Percentiles rank a stretch among this genome's conserved stretches.
Evolutionary conservation across 2,329 filamentous ascomycete species (phyloP).

Genomic region (Colletotrichum plurivorum): DNA sequence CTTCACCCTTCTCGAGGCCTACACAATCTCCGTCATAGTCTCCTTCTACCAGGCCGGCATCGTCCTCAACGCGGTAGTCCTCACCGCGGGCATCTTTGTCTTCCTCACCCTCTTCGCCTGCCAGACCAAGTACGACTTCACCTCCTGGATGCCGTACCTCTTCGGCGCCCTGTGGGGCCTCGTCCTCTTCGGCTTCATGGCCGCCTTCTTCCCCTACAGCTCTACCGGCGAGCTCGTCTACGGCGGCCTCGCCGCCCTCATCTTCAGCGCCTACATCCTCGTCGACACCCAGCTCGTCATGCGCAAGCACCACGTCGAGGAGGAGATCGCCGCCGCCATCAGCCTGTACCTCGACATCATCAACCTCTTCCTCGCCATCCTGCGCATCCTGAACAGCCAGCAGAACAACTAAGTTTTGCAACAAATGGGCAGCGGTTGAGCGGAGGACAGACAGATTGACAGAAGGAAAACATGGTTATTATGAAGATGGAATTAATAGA

Average conservation of each 20-base stretch:
- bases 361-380: slow-evolving; percentile 96
- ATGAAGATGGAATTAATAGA: slow-evolving; percentile 10
- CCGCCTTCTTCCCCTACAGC: slow-evolving; percentile 87
- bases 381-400: slow-evolving; percentile 96
- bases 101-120: slow-evolving; percentile 90
- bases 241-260: slow-evolving; percentile 82
- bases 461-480: neutral
- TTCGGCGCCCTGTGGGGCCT: slow-evolving; percentile 92
- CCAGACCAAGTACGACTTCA: slow-evolving; percentile 99
- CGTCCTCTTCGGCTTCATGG: slow-evolving; percentile 93
- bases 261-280: slow-evolving; percentile 95
- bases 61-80: slow-evolving; percentile 89
- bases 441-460: neutral
- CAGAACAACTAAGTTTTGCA: slow-evolving; percentile 80
- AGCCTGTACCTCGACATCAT: slow-evolving; percentile 96
- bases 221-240: slow-evolving; percentile 89
- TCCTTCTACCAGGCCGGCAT: slow-evolving; percentile 89
- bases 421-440: neutral
- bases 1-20: slow-evolving; percentile 94
- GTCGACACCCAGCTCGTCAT: slow-evolving; percentile 97
- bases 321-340: slow-evolving; percentile 96
- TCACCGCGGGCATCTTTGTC: slow-evolving; percentile 88
- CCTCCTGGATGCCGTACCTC: slow-evolving; percentile 95
- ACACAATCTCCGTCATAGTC: slow-evolving; percentile 92
- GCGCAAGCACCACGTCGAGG: slow-evolving; percentile 96